Conservation (phyloP, 345 rosid genomes). For the Populus davidiana region DNA sequence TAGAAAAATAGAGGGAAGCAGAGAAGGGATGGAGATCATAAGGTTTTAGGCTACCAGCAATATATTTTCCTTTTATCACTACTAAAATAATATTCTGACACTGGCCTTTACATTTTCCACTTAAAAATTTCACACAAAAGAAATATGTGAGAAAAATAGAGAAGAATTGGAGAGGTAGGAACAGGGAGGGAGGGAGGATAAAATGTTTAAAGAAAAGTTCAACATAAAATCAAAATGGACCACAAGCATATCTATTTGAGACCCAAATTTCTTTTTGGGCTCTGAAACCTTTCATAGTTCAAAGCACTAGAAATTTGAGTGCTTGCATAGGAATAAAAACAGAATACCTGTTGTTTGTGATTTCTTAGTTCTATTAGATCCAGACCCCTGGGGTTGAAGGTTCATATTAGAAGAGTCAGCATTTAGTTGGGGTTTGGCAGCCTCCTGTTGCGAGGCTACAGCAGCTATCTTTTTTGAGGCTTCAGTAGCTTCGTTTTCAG, state of each 20-base stretch:
- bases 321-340: neutral
- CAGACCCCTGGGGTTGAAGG: conserved; percentile 29
- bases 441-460: conserved; percentile 28
- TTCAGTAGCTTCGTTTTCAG: conserved; percentile 54
- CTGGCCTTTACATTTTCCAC: neutral
- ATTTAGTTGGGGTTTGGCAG: conserved; percentile 13
- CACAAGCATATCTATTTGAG: neutral
- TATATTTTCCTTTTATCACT: neutral
- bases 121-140: neutral
- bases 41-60: neutral
- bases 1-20: neutral
- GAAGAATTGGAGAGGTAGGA: neutral
- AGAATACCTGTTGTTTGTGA: conserved; percentile 39
- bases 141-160: neutral
- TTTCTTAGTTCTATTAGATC: conserved; percentile 27
- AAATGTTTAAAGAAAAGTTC: neutral
- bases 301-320: neutral
- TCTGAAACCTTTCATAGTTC: neutral
- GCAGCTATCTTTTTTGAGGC: conserved; percentile 29
- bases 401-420: conserved; percentile 25
- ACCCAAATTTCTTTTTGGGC: neutral
- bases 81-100: neutral
- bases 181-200: neutral
- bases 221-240: neutral
- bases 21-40: neutral